A percentile compares a stretch with the other conserved stretches of the same genome.
phyloP scores from a whole-genome alignment of 2,329 filamentous ascomycete species.

The Trichophyton equinum region DNA sequence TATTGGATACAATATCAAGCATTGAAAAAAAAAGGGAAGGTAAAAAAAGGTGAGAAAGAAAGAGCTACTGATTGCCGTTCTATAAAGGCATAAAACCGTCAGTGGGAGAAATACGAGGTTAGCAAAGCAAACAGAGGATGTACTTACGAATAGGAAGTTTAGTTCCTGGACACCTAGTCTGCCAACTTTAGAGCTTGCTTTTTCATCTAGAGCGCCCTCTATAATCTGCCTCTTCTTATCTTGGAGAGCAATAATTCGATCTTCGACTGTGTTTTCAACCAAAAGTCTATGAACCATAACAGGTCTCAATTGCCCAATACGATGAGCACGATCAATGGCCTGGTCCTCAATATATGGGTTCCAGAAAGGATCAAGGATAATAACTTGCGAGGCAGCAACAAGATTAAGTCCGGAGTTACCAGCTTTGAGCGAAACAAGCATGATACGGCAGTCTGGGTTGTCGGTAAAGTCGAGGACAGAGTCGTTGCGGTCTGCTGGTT shows the following conservation, averaged over 20 bases:
- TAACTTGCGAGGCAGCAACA: slow-evolving; percentile 67
- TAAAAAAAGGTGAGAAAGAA: not conserved
- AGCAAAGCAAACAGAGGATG: not conserved
- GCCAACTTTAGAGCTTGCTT: slow-evolving; percentile 52
- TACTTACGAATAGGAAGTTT: slow-evolving; percentile 48
- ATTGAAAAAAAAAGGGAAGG: not conserved
- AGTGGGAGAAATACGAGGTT: not conserved
- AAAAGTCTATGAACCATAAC: slow-evolving; percentile 74
- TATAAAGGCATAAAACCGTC: not conserved
- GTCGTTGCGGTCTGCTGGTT: slow-evolving; percentile 50
- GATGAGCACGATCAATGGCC: slow-evolving; percentile 77
- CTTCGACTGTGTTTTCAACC: slow-evolving; percentile 68
- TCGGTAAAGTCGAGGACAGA: slow-evolving; percentile 58
- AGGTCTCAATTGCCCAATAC: slow-evolving; percentile 63
- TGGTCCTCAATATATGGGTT: slow-evolving; percentile 90
- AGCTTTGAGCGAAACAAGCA: slow-evolving; percentile 67
- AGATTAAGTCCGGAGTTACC: slow-evolving; percentile 81
- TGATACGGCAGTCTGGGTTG: slow-evolving; percentile 48
- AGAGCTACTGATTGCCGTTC: not conserved
- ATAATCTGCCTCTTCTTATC: slow-evolving; percentile 66
- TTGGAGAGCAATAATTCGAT: slow-evolving; percentile 69
- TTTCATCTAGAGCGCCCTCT: slow-evolving; percentile 66
- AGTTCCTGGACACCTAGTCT: slow-evolving; percentile 56
- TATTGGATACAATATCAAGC: not conserved
- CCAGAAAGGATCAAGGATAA: slow-evolving; percentile 89